Evolutionary conservation across 331 rosid species (phyloP).

Genomic region (Dryas integrifolia): DNA sequence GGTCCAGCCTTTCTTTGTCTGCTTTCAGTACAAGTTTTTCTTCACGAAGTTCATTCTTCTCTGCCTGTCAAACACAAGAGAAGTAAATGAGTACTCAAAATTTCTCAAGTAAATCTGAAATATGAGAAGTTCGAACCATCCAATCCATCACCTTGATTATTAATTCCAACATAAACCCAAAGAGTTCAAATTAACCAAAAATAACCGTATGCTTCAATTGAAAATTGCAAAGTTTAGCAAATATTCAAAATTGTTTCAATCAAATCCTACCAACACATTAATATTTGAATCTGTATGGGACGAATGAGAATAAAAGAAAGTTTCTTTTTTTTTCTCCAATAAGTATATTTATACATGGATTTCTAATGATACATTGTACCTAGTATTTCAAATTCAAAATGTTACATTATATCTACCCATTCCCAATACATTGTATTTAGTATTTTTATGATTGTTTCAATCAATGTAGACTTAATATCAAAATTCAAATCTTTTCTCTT

Average conservation of each 20-base stretch:
- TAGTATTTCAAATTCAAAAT: not conserved
- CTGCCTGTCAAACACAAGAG: conserved; percentile 50
- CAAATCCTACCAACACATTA: not conserved
- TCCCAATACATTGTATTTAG: not conserved
- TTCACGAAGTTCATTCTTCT: conserved; percentile 84
- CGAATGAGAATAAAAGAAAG: not conserved
- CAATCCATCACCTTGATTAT: not conserved
- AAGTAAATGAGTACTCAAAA: not conserved
- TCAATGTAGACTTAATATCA: too few relatives aligned
- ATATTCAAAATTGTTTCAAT: not conserved
- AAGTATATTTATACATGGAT: not conserved
- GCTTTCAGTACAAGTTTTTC: conserved; percentile 70
- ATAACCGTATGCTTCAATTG: not conserved
- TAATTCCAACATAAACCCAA: not conserved
- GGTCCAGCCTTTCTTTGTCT: conserved; percentile 73
- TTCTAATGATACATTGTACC: not conserved
- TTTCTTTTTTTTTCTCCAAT: not conserved
- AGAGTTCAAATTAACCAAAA: not conserved
- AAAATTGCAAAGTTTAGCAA: too few relatives aligned
- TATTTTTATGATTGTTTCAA: not conserved
- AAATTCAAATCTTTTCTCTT: too few relatives aligned
- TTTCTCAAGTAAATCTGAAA: not conserved
- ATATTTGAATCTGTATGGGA: not conserved
- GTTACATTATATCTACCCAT: not conserved
- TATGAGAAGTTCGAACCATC: not conserved